A percentile compares a stretch with the other conserved stretches of the same genome.
phyloP scores from a whole-genome alignment of 257 asterid species.

The Verbena officinalis region DNA sequence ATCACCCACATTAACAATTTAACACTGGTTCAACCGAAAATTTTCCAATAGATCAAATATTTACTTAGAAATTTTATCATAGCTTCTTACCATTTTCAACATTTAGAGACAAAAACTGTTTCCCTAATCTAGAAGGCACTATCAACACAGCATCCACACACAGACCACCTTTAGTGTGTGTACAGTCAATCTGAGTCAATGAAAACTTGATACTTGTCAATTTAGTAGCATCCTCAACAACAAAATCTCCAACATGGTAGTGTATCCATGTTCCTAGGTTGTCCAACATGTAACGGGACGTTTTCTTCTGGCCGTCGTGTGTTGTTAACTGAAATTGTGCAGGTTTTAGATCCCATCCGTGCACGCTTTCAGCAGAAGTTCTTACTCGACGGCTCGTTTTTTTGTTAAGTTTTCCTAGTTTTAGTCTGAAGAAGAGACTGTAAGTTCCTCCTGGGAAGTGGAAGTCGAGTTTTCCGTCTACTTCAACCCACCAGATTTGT shows the following conservation, averaged over 20 bases:
- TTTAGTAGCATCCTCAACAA: constrained; percentile 36
- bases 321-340: constrained; percentile 52
- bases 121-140: constrained; percentile 48
- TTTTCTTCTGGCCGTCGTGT: constrained; percentile 48
- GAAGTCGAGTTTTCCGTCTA: constrained; percentile 59
- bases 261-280: constrained; percentile 55
- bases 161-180: constrained; percentile 72
- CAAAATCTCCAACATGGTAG: constrained; percentile 62
- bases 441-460: constrained; percentile 56
- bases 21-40: too few relatives aligned
- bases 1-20: too few relatives aligned
- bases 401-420: constrained; percentile 48
- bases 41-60: too few relatives aligned
- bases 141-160: constrained; percentile 63
- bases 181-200: constrained; percentile 64
- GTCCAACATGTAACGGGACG: constrained; percentile 40
- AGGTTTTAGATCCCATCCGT: constrained; percentile 70
- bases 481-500: constrained; percentile 80
- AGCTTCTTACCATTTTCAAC: constrained; percentile 22
- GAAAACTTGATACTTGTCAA: constrained; percentile 46
- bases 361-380: constrained; percentile 48
- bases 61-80: not conserved
- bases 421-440: constrained; percentile 60
- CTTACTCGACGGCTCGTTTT: constrained; percentile 46
- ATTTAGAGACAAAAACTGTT: constrained; percentile 27